Evolutionary conservation across 306 rosid species (phyloP).

Genomic region (Clitoria ternatea): DNA sequence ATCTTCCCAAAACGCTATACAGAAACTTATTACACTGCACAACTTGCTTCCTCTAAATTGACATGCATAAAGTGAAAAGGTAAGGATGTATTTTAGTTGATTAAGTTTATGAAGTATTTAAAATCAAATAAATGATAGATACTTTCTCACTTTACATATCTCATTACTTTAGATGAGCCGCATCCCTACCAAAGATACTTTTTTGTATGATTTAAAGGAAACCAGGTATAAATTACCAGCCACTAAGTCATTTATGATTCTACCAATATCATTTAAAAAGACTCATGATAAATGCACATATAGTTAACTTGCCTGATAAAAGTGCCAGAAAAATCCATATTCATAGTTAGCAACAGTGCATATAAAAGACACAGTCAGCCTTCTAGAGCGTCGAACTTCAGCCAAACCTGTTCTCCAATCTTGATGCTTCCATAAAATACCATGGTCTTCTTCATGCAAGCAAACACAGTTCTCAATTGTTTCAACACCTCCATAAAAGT

Average conservation of each 20-base stretch:
- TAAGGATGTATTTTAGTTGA: too few relatives aligned
- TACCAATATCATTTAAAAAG: not conserved
- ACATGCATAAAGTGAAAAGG: too few relatives aligned
- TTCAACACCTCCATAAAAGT: slow-evolving; percentile 75
- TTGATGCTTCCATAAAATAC: slow-evolving; percentile 84
- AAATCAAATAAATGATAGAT: too few relatives aligned
- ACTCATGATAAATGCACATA: not conserved
- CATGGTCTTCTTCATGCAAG: slow-evolving; percentile 83
- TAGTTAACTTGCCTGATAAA: slow-evolving; percentile 67
- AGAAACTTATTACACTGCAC: too few relatives aligned
- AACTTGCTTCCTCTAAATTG: too few relatives aligned
- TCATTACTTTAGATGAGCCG: too few relatives aligned
- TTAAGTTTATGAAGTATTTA: too few relatives aligned
- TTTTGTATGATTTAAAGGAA: not conserved
- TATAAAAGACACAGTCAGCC: slow-evolving; percentile 70
- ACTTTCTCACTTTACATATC: too few relatives aligned
- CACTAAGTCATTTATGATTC: slow-evolving; percentile 5
- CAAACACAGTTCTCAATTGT: slow-evolving; percentile 82
- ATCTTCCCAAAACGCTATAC: not conserved
- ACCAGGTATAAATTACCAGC: not conserved
- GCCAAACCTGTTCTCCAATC: slow-evolving; percentile 87
- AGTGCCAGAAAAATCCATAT: slow-evolving; percentile 80
- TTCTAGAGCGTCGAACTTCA: slow-evolving; percentile 76
- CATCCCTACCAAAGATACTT: slow-evolving; percentile 1
- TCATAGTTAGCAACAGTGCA: slow-evolving; percentile 87